Percentiles rank a stretch among this genome's conserved stretches.
These are phyloP conservation scores for Gaeumannomyces sp. DNA, from an alignment of 2,329 filamentous ascomycete genomes.

Conservation along the genomic window DNA sequence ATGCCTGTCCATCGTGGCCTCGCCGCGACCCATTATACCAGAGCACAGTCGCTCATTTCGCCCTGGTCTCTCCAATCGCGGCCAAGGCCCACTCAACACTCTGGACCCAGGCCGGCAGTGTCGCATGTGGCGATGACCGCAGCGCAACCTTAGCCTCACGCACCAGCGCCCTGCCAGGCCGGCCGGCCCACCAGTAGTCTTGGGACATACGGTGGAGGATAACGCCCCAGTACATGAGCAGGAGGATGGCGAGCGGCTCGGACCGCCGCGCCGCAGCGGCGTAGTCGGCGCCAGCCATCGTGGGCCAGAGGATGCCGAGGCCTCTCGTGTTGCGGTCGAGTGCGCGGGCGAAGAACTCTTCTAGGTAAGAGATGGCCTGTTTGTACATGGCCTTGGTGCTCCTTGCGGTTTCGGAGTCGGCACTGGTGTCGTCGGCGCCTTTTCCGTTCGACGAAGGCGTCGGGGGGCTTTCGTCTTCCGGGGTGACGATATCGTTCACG, in stretches of 20 bases:
- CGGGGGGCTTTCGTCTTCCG: not conserved
- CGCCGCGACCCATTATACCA: too few relatives aligned
- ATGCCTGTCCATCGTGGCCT: too few relatives aligned
- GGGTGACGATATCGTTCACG: not conserved
- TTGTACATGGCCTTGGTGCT: not conserved
- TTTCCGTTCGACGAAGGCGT: too few relatives aligned
- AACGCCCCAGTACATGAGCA: conserved; percentile 6
- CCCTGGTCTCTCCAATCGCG: not conserved
- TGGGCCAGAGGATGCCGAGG: not conserved
- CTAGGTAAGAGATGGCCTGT: conserved; percentile 1
- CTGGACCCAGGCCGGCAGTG: not conserved
- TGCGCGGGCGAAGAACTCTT: not conserved
- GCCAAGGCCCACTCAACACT: not conserved
- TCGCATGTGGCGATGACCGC: not conserved
- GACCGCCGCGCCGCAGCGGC: not conserved
- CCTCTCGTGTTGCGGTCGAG: not conserved
- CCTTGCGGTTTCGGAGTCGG: not conserved
- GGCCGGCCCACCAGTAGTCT: conserved; percentile 4
- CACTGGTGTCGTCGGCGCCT: not conserved
- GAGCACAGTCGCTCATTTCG: not conserved
- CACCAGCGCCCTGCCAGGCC: conserved; percentile 1
- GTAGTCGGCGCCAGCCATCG: not conserved
- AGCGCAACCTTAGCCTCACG: not conserved
- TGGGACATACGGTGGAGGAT: not conserved
- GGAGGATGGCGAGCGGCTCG: conserved; percentile 1